Conservation (phyloP, 1,284 basidiomycete species). For the Ustilago esculenta region DNA sequence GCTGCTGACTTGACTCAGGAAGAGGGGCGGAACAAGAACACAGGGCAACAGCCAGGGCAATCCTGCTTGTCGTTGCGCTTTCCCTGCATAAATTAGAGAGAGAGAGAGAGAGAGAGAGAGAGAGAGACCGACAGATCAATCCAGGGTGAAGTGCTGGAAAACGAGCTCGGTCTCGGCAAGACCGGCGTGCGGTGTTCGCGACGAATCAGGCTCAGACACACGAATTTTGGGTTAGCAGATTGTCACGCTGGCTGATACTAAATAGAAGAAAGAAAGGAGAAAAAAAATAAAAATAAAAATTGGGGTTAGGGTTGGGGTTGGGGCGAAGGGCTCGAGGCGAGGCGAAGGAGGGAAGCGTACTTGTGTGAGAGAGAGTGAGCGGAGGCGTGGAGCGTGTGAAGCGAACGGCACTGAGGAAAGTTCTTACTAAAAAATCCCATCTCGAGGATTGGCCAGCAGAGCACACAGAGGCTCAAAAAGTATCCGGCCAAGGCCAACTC, state of each 20-base stretch:
- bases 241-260: no score
- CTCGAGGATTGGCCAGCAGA: background rate
- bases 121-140: no score
- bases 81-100: no score
- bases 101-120: no score
- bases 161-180: conserved; percentile 10
- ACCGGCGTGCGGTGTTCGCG: conserved; percentile 4
- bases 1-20: no score
- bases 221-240: conserved; percentile 2
- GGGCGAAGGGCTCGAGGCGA: background rate
- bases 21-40: no score
- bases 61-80: no score
- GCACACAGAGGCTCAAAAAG: background rate
- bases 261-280: no score
- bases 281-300: background rate
- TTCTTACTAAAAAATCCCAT: no score
- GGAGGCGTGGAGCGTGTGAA: background rate
- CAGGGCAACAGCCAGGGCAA: no score
- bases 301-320: no score
- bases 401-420: no score
- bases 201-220: conserved; percentile 5
- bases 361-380: background rate
- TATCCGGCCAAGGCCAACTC: conserved; percentile 7
- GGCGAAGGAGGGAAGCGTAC: background rate
- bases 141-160: background rate